Evolutionary conservation across 2,329 filamentous ascomycete species (phyloP).

Genomic region (Taxawa tesnikishii): DNA sequence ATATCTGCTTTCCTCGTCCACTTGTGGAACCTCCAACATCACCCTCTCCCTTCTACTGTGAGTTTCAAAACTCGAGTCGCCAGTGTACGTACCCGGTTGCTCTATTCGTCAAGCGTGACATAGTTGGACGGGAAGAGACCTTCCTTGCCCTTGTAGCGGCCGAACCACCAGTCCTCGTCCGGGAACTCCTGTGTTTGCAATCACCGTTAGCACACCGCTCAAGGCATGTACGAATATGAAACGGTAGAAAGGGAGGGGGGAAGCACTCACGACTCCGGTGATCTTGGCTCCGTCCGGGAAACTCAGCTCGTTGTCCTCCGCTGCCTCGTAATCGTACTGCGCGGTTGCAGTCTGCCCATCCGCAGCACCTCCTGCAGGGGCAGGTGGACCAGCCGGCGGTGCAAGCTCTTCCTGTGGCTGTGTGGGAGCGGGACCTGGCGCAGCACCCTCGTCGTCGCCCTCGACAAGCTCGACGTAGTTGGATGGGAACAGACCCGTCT

Average conservation of each 20-base stretch:
- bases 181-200: constrained; percentile 66
- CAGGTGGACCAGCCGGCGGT: constrained; percentile 12
- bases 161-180: constrained; percentile 98
- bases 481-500: constrained; percentile 85
- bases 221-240: neutral
- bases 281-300: constrained; percentile 86
- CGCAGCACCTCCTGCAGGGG: constrained; percentile 23
- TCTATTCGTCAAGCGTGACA: constrained; percentile 33
- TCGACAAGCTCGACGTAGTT: constrained; percentile 89
- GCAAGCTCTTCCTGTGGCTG: constrained; percentile 15
- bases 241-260: neutral
- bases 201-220: constrained; percentile 14
- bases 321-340: constrained; percentile 91
- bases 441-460: constrained; percentile 31
- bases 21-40: too few relatives aligned
- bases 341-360: constrained; percentile 57
- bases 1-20: too few relatives aligned
- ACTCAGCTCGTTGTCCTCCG: constrained; percentile 76
- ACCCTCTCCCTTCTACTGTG: too few relatives aligned
- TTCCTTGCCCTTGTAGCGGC: constrained; percentile 63
- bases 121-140: constrained; percentile 64
- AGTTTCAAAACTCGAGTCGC: neutral
- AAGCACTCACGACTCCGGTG: constrained; percentile 54
- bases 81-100: neutral
- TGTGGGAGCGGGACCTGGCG: constrained; percentile 25